Conservation (phyloP, 495 filamentous ascomycete species). For the Penicillium pulvis region DNA sequence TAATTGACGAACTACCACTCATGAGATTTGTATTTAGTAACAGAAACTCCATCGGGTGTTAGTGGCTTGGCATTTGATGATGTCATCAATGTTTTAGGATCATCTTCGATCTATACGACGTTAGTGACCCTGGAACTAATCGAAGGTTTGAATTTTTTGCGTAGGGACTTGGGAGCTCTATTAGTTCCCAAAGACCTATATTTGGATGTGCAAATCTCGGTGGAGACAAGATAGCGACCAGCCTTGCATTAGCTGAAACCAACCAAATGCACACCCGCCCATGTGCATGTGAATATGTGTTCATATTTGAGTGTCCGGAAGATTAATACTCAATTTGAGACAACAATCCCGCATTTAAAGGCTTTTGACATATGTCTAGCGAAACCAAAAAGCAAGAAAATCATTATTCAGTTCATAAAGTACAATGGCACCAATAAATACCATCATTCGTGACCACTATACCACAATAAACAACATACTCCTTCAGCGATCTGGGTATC, state of each 20-base stretch:
- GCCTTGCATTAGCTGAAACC: no score
- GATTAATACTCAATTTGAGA: neutral
- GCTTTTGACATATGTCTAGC: neutral
- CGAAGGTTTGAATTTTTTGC: neutral
- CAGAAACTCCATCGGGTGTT: slow-evolving; percentile 36
- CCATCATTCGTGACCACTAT: neutral
- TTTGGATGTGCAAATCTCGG: neutral
- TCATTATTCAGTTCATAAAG: neutral
- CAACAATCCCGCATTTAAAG: neutral
- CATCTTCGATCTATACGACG: slow-evolving; percentile 1
- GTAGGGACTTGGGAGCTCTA: neutral
- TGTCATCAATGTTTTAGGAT: slow-evolving; percentile 7
- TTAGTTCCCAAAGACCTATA: neutral
- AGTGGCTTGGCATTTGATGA: slow-evolving; percentile 26
- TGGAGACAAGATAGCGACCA: neutral
- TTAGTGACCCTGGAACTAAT: neutral
- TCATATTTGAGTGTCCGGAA: no score
- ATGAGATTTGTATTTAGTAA: slow-evolving; percentile 45
- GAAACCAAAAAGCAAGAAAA: neutral
- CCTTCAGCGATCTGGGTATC: no score
- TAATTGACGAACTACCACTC: slow-evolving; percentile 27
- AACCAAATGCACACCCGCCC: no score
- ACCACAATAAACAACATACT: no score
- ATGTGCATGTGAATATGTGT: no score
- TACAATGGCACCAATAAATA: neutral